These are phyloP conservation scores for Mitragyna speciosa DNA, from an alignment of 257 asterid genomes.

Conservation along the genomic window DNA sequence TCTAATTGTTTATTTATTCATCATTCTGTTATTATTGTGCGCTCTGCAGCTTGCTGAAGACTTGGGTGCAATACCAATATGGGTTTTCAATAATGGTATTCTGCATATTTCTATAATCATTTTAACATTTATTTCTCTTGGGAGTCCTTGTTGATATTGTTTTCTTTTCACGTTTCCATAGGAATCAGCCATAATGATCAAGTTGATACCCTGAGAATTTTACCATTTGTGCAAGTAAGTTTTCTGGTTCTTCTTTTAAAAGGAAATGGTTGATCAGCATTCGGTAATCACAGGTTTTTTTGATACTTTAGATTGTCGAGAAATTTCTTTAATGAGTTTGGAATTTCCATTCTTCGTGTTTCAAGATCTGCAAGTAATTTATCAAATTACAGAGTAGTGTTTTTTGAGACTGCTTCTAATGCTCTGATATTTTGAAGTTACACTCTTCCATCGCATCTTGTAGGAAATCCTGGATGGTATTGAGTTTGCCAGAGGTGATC, in stretches of 20 bases:
- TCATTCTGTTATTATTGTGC: not conserved
- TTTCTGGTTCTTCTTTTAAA: constrained; percentile 8
- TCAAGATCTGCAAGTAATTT: not conserved
- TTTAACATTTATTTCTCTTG: not conserved
- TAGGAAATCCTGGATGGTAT: constrained; percentile 89
- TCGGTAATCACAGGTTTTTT: not conserved
- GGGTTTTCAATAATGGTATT: constrained; percentile 95
- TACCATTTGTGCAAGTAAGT: constrained; percentile 75
- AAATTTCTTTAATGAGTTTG: not conserved
- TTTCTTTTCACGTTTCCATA: constrained; percentile 29
- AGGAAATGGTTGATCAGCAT: not conserved
- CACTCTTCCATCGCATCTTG: not conserved
- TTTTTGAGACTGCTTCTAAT: not conserved
- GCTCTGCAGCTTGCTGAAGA: constrained; percentile 83
- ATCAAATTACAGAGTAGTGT: not conserved
- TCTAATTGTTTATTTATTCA: not conserved
- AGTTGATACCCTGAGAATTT: constrained; percentile 64
- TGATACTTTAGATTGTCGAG: not conserved
- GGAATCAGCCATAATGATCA: constrained; percentile 92
- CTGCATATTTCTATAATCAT: not conserved
- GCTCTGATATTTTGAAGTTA: not conserved
- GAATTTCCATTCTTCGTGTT: not conserved
- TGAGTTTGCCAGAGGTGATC: constrained; percentile 85
- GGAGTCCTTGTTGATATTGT: not conserved
- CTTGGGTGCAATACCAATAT: constrained; percentile 79